phyloP scores from a whole-genome alignment of 2,329 filamentous ascomycete genomes.

The Venturia nashicola region DNA sequence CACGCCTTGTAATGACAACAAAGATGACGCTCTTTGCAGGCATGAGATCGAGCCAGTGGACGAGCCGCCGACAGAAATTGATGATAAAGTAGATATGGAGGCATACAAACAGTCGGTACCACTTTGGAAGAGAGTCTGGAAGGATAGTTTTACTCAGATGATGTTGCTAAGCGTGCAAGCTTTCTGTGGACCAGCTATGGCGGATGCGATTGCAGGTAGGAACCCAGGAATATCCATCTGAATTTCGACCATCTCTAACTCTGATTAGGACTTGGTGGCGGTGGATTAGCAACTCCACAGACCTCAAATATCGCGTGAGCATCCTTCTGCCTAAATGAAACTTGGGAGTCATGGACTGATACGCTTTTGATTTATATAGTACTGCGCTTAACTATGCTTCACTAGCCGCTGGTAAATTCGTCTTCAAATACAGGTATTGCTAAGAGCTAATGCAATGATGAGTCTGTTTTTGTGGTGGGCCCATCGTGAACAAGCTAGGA shows the following conservation, averaged over 20 bases:
- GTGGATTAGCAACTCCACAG: not conserved
- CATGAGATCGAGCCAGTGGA: not conserved
- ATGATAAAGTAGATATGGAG: not conserved
- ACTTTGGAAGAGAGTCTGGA: not conserved
- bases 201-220: not conserved
- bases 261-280: not conserved
- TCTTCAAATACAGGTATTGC: not conserved
- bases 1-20: not conserved
- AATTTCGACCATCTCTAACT: not conserved
- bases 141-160: not conserved
- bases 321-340: not conserved
- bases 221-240: not conserved
- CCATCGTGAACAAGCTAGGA: slow-evolving; percentile 35
- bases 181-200: not conserved
- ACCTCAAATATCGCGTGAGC: not conserved
- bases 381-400: not conserved
- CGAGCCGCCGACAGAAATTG: not conserved
- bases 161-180: not conserved
- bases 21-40: not conserved
- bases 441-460: not conserved
- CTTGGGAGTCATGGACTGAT: not conserved
- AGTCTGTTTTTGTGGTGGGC: slow-evolving; percentile 23
- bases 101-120: not conserved
- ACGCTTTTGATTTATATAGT: not conserved
- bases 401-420: not conserved